Conservation (phyloP, 352 stramenopile species). For the Phytopythium litorale region DNA sequence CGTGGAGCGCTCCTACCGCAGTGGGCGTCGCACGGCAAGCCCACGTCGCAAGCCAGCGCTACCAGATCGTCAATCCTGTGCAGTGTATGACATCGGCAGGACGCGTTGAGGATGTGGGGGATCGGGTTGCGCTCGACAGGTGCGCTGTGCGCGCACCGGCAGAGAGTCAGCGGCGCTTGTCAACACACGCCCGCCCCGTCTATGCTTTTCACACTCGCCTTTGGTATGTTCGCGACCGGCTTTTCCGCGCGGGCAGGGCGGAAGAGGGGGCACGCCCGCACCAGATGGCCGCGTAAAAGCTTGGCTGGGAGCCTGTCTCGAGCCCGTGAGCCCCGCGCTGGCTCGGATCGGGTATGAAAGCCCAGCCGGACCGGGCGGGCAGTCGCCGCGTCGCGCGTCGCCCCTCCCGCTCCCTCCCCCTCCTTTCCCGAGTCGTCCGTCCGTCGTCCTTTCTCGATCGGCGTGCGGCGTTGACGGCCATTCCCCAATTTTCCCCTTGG, state of each 20-base stretch:
- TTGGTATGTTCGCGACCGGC: neutral
- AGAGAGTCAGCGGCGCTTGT: constrained; percentile 1
- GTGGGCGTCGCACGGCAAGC: too few relatives aligned
- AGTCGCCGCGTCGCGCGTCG: constrained; percentile 1
- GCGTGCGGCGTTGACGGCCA: neutral
- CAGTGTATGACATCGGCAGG: too few relatives aligned
- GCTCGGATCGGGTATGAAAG: neutral
- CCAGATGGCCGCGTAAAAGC: constrained; percentile 3
- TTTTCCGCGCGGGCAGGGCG: neutral
- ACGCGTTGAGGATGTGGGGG: neutral
- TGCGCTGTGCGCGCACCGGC: neutral
- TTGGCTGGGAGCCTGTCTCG: neutral
- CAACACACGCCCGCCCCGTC: neutral
- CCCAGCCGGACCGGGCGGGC: neutral
- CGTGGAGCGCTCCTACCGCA: too few relatives aligned
- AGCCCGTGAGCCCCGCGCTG: neutral
- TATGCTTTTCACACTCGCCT: neutral
- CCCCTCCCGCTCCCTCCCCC: neutral
- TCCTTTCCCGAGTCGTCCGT: neutral
- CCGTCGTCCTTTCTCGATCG: neutral
- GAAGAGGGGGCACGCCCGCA: neutral
- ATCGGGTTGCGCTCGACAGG: neutral
- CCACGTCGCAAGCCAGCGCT: too few relatives aligned
- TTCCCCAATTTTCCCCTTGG: constrained; percentile 8
- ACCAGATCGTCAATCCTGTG: too few relatives aligned